Evolutionary conservation across 2,329 filamentous ascomycete genomes (phyloP).

Genomic region (Dactylellina sp.): DNA sequence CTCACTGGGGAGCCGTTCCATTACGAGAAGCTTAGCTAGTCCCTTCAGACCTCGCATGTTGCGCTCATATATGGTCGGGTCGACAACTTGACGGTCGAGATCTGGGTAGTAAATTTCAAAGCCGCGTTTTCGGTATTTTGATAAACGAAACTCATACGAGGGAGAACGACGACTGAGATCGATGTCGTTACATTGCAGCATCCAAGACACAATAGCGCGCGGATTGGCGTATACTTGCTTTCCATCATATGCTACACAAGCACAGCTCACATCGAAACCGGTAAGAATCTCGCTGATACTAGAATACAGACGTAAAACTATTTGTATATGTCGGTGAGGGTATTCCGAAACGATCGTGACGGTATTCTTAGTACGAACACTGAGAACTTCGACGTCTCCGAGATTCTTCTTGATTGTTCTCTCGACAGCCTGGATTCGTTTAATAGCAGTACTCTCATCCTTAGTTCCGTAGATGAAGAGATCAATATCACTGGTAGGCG

Average conservation of each 20-base stretch:
- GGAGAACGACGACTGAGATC: slow-evolving; percentile 86
- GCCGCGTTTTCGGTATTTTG: slow-evolving; percentile 84
- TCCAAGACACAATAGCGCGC: slow-evolving; percentile 79
- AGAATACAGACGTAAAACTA: slow-evolving; percentile 86
- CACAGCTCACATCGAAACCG: slow-evolving; percentile 86
- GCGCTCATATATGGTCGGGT: slow-evolving; percentile 87
- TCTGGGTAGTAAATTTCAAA: slow-evolving; percentile 85
- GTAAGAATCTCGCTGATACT: slow-evolving; percentile 85
- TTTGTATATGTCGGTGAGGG: slow-evolving; percentile 82
- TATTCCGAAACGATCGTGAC: slow-evolving; percentile 88
- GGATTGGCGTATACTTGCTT: slow-evolving; percentile 83
- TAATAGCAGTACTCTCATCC: slow-evolving; percentile 77
- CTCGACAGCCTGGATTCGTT: slow-evolving; percentile 88
- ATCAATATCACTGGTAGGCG: slow-evolving; percentile 86
- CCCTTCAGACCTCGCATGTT: slow-evolving; percentile 80
- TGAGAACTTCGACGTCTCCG: slow-evolving; percentile 76
- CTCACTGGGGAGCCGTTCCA: slow-evolving; percentile 80
- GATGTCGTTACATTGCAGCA: slow-evolving; percentile 83
- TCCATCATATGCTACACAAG: slow-evolving; percentile 83
- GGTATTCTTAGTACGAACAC: slow-evolving; percentile 85
- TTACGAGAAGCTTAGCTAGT: slow-evolving; percentile 79
- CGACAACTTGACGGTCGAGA: slow-evolving; percentile 77
- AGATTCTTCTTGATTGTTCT: slow-evolving; percentile 77
- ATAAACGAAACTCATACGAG: slow-evolving; percentile 86
- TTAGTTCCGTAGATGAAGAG: slow-evolving; percentile 81